Conservation (phyloP, 106 monocot species). For the Dactylorhiza incarnata region DNA sequence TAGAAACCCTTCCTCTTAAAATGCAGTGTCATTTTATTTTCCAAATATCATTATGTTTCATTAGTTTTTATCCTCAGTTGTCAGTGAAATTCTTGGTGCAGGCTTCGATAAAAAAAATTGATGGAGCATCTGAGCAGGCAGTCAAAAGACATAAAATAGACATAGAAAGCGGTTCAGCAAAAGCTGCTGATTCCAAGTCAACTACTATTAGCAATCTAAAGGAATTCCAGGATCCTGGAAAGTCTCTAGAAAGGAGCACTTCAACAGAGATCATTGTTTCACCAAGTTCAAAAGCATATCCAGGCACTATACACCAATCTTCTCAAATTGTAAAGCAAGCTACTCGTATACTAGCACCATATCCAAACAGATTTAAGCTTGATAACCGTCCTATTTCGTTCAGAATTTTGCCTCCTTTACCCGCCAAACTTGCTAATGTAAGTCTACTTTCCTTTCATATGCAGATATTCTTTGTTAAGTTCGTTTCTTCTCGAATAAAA, state of each 20-base stretch:
- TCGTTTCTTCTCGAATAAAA: neutral
- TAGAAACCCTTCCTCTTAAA: neutral
- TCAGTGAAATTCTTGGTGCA: neutral
- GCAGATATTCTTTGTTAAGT: neutral
- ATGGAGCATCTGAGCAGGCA: slow-evolving; percentile 24
- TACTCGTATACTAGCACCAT: slow-evolving; percentile 15
- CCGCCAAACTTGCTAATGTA: slow-evolving; percentile 67
- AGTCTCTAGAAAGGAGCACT: slow-evolving; percentile 19
- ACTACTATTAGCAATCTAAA: neutral
- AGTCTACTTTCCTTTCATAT: slow-evolving; percentile 19
- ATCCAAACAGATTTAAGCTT: slow-evolving; percentile 50
- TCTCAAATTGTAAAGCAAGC: slow-evolving; percentile 20
- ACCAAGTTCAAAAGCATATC: slow-evolving; percentile 20
- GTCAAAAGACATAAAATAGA: slow-evolving; percentile 43
- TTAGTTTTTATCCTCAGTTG: neutral
- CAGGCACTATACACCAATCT: slow-evolving; percentile 14
- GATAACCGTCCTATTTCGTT: slow-evolving; percentile 78
- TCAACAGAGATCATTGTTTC: slow-evolving; percentile 19
- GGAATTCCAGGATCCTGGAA: slow-evolving; percentile 22
- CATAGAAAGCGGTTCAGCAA: slow-evolving; percentile 18
- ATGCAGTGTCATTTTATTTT: neutral
- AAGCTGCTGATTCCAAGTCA: slow-evolving; percentile 11
- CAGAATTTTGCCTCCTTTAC: slow-evolving; percentile 79
- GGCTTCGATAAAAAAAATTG: slow-evolving; percentile 37
- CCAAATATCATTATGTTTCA: neutral